Conservation (phyloP, 1,139 yeast genomes). For the Candida glucosophila region DNA sequence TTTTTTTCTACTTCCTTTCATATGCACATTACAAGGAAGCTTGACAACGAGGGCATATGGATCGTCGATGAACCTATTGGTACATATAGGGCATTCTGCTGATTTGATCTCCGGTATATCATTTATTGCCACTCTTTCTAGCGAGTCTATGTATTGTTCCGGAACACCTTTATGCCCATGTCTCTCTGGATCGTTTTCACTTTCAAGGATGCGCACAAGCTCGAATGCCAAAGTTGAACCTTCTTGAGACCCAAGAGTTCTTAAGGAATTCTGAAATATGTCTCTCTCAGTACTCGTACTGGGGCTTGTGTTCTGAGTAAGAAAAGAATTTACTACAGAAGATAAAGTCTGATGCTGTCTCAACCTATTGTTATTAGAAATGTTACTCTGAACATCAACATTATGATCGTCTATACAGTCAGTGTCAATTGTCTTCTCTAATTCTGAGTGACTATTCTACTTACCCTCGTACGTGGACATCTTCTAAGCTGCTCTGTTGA, state of each 20-base stretch:
- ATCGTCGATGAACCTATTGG: conserved; percentile 63
- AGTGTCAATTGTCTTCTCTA: too few species aligned
- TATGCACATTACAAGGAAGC: conserved; percentile 57
- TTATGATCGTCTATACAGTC: conserved; percentile 32
- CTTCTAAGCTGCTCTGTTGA: too few species aligned
- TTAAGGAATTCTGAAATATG: conserved; percentile 23
- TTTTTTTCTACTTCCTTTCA: conserved; percentile 9
- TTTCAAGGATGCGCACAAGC: conserved; percentile 21
- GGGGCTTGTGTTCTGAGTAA: conserved; percentile 11
- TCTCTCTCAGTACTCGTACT: conserved; percentile 9
- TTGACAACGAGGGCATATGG: conserved; percentile 72
- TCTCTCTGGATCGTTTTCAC: conserved; percentile 15
- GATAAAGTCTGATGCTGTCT: conserved; percentile 31
- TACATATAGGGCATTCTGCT: conserved; percentile 74
- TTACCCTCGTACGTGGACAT: conserved; percentile 40
- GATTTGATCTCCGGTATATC: conserved; percentile 45
- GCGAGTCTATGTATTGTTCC: conserved; percentile 61
- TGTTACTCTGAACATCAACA: conserved; percentile 7
- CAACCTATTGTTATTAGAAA: conserved; percentile 1
- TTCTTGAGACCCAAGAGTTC: conserved; percentile 21
- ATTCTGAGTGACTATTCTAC: conserved; percentile 11
- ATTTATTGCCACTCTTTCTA: conserved; percentile 59
- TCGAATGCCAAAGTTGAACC: conserved; percentile 23
- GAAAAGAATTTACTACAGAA: conserved; percentile 26
- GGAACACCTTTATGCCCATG: conserved; percentile 44